Evolutionary conservation across 2,329 filamentous ascomycete species (phyloP).

Genomic region (Fusarium subglutinans): DNA sequence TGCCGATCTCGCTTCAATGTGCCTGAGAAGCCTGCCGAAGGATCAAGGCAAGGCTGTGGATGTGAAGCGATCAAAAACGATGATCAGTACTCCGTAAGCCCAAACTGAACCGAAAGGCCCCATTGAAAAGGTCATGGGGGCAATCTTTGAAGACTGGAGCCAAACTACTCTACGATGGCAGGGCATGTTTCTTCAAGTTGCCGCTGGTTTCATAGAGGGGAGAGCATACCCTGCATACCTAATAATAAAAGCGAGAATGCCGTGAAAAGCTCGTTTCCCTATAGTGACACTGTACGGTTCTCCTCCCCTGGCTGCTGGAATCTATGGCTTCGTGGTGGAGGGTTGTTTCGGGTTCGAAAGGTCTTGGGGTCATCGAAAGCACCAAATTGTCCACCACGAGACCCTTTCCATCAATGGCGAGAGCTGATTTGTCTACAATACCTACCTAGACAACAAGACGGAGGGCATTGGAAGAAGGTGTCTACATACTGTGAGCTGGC

Average conservation of each 20-base stretch:
- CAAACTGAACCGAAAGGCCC: not conserved
- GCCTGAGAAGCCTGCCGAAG: not conserved
- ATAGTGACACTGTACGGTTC: not conserved
- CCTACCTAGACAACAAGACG: not conserved
- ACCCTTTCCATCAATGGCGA: slow-evolving; percentile 1
- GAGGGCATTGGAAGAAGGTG: not conserved
- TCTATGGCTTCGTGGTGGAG: not conserved
- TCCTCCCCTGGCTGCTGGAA: not conserved
- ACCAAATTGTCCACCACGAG: slow-evolving; percentile 14
- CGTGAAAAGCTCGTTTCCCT: not conserved
- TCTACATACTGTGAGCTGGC: not conserved
- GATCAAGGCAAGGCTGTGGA: not conserved
- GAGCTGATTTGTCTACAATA: not conserved
- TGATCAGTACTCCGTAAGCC: not conserved
- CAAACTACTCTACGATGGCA: not conserved
- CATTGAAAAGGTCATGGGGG: not conserved
- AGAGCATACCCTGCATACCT: not conserved
- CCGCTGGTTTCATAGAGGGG: not conserved
- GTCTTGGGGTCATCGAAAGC: slow-evolving; percentile 22
- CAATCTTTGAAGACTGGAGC: not conserved
- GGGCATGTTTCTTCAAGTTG: not conserved
- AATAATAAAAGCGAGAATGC: not conserved
- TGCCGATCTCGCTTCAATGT: not conserved
- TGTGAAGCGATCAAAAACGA: not conserved
- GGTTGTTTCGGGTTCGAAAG: slow-evolving; percentile 8